Evolutionary conservation across 2,329 filamentous ascomycete species (phyloP), one percentile per base, ranked within the genome.

Genomic region (Sporothrix brunneoviolacea): DNA sequence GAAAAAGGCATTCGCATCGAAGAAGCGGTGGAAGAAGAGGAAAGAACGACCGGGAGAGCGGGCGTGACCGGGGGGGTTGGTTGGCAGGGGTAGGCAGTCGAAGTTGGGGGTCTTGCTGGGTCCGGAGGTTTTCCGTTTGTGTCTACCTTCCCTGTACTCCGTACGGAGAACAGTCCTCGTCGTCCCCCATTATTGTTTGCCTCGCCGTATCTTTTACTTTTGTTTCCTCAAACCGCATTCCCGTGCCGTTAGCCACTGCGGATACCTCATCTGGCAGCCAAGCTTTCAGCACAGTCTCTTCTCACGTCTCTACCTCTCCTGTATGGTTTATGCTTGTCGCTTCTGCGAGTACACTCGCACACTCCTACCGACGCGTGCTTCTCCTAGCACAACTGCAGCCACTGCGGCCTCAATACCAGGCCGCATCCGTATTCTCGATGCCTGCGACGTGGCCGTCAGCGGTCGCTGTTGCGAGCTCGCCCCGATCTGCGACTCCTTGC

Each of bases 21-120:
- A 52, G 51, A 45, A 42, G 50, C 50, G 50, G 45, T 52, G 51
- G 50, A 48, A 48, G 21, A 19, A 30, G 36, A 39, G 41, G 27
- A 45, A 45, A 44, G 41, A 45, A 38, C 42, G 32, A 41, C 49
- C 36, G 42, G 37, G 16, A 37, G 43, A 39, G 30, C 22, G 49
- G 48, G 28, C 48, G 21, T 35, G 36, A 19, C 48, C 48, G 48
- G 40, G 38, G 15, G 42, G 28, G 40, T 41, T n/a, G n/a, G n/a
- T n/a, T n/a, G 7, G 40, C 19, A 42, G 30, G 30, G 21, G 37
- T n/a, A 41, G 12, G 24, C 13, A 8, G n/a, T n/a, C n/a, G n/a
- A n/a, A n/a, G n/a, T n/a, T n/a, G n/a, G n/a, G n/a, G n/a, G n/a
- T n/a, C n/a, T n/a, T n/a, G n/a, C n/a, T n/a, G n/a, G n/a, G n/a